A percentile compares a stretch with the other conserved stretches of the same genome.
Conservation (phyloP, 2,329 filamentous ascomycete genomes). For the Alternaria sp. region DNA sequence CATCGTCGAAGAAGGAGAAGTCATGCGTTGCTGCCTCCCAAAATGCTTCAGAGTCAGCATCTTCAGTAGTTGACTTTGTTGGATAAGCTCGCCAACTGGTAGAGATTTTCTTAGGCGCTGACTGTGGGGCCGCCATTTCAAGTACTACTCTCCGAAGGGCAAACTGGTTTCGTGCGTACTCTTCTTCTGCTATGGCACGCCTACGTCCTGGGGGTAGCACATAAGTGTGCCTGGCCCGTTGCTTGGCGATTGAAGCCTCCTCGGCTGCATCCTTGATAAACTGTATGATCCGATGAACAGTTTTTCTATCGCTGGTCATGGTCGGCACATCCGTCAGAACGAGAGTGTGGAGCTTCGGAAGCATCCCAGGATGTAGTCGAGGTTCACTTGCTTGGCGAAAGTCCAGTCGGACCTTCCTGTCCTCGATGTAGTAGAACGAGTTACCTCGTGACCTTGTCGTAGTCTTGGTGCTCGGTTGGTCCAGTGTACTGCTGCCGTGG, state of each 20-base stretch:
- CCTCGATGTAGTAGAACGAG: slow-evolving; percentile 35
- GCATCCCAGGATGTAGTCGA: slow-evolving; percentile 60
- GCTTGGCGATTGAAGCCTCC: slow-evolving; percentile 59
- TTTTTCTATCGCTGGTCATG: slow-evolving; percentile 50
- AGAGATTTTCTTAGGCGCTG: slow-evolving; percentile 43
- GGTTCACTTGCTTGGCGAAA: slow-evolving; percentile 41
- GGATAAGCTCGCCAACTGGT: slow-evolving; percentile 54
- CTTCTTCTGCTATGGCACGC: slow-evolving; percentile 56
- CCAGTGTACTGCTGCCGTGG: slow-evolving; percentile 3
- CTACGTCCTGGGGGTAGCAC: slow-evolving; percentile 63
- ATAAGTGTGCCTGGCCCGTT: slow-evolving; percentile 63
- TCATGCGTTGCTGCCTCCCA: slow-evolving; percentile 66
- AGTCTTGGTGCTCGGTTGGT: background rate
- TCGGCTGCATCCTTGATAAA: slow-evolving; percentile 65
- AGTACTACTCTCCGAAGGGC: slow-evolving; percentile 62
- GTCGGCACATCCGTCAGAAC: slow-evolving; percentile 64
- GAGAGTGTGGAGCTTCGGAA: slow-evolving; percentile 61
- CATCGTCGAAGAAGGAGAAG: slow-evolving; percentile 67
- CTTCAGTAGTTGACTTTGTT: slow-evolving; percentile 63
- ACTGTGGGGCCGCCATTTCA: slow-evolving; percentile 50
- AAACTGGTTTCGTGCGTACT: slow-evolving; percentile 60
- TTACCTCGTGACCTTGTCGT: slow-evolving; percentile 26
- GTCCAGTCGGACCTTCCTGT: slow-evolving; percentile 37
- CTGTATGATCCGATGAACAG: slow-evolving; percentile 52
- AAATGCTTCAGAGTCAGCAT: slow-evolving; percentile 64